Base-by-base conservation (phyloP, 1,284 basidiomycete species). In the Tremellales sp. region DNA sequence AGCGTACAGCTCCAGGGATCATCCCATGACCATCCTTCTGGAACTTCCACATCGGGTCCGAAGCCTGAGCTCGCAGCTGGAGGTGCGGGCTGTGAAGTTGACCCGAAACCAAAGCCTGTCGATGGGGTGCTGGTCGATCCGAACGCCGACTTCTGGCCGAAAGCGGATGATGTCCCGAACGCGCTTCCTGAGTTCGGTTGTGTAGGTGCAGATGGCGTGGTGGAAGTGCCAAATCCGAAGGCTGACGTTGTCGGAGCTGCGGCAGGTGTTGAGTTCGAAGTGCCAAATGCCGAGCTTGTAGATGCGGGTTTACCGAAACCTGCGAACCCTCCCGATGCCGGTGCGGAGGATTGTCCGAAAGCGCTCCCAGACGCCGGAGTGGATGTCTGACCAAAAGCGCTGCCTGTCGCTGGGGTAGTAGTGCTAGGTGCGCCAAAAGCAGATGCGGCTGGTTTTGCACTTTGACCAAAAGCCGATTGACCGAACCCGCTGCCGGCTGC, bases 401-500 rank as follows among this genome's bases (percentile, higher is more conserved):
- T 46, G 15, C 63, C 46, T 15, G 65, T 40, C 10, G 59, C 52
- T 46, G 37, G 43, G n/a, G n/a, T n/a, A n/a, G n/a, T n/a, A n/a
- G n/a, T n/a, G n/a, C n/a, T n/a, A n/a, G n/a, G n/a, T 52, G 35
- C 10, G 52, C 49, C 60, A 46, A 68, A 62, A 3, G 63, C 57
- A 3, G 64, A 52, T 21, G 53, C 12, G 13, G 48, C 46, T 15
- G 62, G 51, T 36, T 52, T 55, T 15, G 51, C 40, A 19, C 53
- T 39, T 42, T 58, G 50, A 23, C 63, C 66, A 43, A 67, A 64
- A 6, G 59, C 57, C 43, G 74, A 76, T 24, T 75, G 72, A 2
- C 65, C 67, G 58, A 82, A 81, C 56, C 79, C 79, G 2, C 78
- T 79, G 31, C 65, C 63, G 12, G 44, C 35, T 2, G 49, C 27